Base-by-base conservation (phyloP, 2,329 filamentous ascomycete genomes). In the Diaporthe sp. region DNA sequence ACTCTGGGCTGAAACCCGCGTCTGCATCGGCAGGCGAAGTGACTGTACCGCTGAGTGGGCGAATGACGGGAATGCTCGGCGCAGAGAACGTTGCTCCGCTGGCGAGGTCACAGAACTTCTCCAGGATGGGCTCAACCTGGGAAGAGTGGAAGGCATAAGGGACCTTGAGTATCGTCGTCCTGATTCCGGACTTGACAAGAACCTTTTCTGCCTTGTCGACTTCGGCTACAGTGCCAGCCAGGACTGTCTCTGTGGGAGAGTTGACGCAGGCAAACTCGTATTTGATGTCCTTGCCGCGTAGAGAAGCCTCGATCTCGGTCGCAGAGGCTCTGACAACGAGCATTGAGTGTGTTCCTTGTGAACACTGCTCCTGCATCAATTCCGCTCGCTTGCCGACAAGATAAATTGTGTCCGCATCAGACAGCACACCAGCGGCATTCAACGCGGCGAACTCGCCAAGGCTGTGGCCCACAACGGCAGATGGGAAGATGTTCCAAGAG, bases 251-350 rank as follows among this genome's bases (percentile, higher is more conserved):
- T 68, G 90, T 87, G 0, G 92, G 92, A 0, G 92, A 91, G 79
- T 97, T 97, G 81, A 95, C 89, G 84, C 95, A 97, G 19, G 94
- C 93, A 46, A 90, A 79, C 68, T 89, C 88, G 73, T 88, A 82
- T 6, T 37, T 84, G 79, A 77, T 76, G 1, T 82, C 80, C 49
- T 79, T 80, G 28, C 81, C 87, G 78, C 83, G 83, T n/a, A 91
- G 87, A 65, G 87, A 88, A 25, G 88, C 86, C 58, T 84, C 86
- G 75, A 92, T 89, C 5, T 88, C 85, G 39, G 90, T 87, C 7
- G 87, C 84, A 1, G 86, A 84, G 25, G 84, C 87, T 76, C 86
- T 84, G 19, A 88, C 84, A 28, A 87, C 86, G 68, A 89, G 81
- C 88, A 90, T 90, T 34, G 88, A 88, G 79, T 95, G 93, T 1